Evolutionary conservation across 1,284 basidiomycete genomes (phyloP).

Genomic region (Cyathus pygmaeus): DNA sequence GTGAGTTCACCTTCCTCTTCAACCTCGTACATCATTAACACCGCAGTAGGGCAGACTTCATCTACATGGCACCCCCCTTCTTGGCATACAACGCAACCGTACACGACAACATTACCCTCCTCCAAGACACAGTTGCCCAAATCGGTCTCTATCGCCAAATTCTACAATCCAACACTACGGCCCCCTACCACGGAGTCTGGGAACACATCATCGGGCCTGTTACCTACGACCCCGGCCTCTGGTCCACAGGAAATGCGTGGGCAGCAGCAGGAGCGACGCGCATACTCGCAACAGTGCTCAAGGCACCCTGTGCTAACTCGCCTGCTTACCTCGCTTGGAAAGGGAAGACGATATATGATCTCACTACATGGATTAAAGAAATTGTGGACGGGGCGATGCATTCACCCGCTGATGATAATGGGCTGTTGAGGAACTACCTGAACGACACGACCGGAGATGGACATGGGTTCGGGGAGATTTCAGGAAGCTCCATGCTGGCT

Average conservation of each 20-base stretch:
- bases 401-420: slow-evolving; percentile 35
- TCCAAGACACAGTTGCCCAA: slow-evolving; percentile 58
- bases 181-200: slow-evolving; percentile 54
- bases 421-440: slow-evolving; percentile 52
- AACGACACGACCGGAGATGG: slow-evolving; percentile 41
- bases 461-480: slow-evolving; percentile 53
- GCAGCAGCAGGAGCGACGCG: slow-evolving; percentile 16
- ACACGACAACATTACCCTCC: slow-evolving; percentile 49
- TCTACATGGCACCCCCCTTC: slow-evolving; percentile 74
- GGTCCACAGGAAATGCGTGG: slow-evolving; percentile 55
- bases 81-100: slow-evolving; percentile 64
- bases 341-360: slow-evolving; percentile 27
- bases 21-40: not conserved
- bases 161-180: slow-evolving; percentile 49
- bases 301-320: too few species aligned
- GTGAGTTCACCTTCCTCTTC: slow-evolving; percentile 33
- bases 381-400: slow-evolving; percentile 58
- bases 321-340: not conserved
- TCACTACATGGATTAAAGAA: slow-evolving; percentile 55
- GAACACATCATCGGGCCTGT: slow-evolving; percentile 60
- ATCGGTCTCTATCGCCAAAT: slow-evolving; percentile 55
- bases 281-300: not conserved
- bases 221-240: slow-evolving; percentile 58
- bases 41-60: slow-evolving; percentile 62
- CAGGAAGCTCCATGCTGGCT: slow-evolving; percentile 54